Base-by-base conservation (phyloP, 345 rosid genomes). In the Acer saccharum region DNA sequence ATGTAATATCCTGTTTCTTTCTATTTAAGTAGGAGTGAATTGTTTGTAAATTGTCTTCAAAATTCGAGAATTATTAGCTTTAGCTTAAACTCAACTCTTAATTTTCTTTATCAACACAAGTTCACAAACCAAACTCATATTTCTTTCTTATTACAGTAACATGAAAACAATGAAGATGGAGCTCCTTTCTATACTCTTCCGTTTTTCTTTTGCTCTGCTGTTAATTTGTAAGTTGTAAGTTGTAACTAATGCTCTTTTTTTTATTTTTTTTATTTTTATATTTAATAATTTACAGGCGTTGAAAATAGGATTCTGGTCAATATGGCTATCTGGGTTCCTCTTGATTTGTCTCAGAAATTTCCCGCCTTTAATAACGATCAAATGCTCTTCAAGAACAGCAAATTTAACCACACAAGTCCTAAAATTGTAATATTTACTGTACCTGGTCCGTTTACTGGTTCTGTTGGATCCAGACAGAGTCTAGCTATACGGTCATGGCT, bases 401-500 rank as follows among this genome's bases (percentile, higher is more conserved):
- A 1, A 10, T 67, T 84, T 67, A 61, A 48, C 29, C 78, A 20
- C 75, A 32, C 5, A 67, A 25, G 72, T 68, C 95, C 92, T 11
- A 84, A 10, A 41, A 89, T 93, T 82, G 83, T 93, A 27, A 83
- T 95, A 13, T 93, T 95, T 73, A 80, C 98, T 0, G 87, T 92
- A 11, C 88, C 92, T 54, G 23, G 67, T 55, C 90, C 89, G 39
- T 75, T 80, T 64, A 14, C 39, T 20, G 90, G 87, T 52, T 83
- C 90, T 12, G 82, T 27, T 63, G 90, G 88, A 29, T 39, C 75
- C 60, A 85, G 74, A 77, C 97, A 89, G 86, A 72, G 82, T 44
- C 68, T 88, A 14, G 85, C 86, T 74, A 61, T 95, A 81, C 92
- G 88, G 1, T 91, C 99, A 43, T 93, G 99, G 98, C 95, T 93